Evolutionary conservation across 805 yeast species (phyloP), one percentile per base, ranked within the genome.

Genomic region (Wickerhamiella slavikovae): DNA sequence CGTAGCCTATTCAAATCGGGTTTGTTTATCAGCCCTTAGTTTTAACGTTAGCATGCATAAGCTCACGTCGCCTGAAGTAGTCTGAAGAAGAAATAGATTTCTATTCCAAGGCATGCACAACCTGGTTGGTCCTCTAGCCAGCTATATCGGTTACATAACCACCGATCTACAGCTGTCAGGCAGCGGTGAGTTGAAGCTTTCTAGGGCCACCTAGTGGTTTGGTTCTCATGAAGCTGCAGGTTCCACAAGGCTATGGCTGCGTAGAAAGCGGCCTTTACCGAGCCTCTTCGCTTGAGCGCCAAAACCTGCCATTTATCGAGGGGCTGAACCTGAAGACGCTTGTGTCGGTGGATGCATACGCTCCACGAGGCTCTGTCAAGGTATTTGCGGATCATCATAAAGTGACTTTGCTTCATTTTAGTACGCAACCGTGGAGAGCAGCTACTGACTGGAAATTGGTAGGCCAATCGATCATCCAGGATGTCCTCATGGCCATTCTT

Each of bases 241-340:
- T 34, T n/a, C 96, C 98, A 1, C 85, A 80, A 28, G 78, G 77
- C 47, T 89, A 77, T 55, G 93, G 93, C 0, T 60, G 80, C 18
- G 94, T 83, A 3, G 95, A 89, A 51, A 71, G 73, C 16, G 92
- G 92, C 0, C 56, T 85, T 1, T 74, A 77, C 52, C 62, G 95
- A 31, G 78, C 94, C 43, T 64, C 89, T 4, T 69, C 71, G 40
- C 52, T 85, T 8, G 85, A 76, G 35, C 66, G 78, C 1, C 68
- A 77, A 33, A 73, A 77, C 47, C 60, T 72, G 34, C 74, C 89
- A 17, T 85, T 83, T 44, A 47, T 85, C 16, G 74, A 68, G 33
- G 77, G 93, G 0, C 57, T 85, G 17, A 58, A 62, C 17, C 57
- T 85, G 30, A 66, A 64, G 37, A 65, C 82, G 4, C 62, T 85